Conservation (phyloP, 1,284 basidiomycete genomes). For the Anthracocystis walkeri region DNA sequence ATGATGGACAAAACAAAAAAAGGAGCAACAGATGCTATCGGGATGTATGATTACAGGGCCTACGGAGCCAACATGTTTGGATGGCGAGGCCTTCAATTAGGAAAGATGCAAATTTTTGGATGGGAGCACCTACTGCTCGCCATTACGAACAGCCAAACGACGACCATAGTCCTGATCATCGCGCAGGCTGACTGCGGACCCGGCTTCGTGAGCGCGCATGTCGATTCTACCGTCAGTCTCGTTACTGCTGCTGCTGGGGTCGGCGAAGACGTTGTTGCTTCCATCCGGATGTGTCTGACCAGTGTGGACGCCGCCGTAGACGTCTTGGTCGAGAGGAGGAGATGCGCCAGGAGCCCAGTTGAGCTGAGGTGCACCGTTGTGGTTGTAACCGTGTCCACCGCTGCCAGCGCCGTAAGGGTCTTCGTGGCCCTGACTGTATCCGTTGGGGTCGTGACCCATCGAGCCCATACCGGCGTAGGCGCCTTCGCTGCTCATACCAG, state of each 20-base stretch:
- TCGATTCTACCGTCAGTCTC: slow-evolving; percentile 56
- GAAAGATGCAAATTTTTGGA: not conserved
- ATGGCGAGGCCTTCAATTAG: slow-evolving; percentile 1
- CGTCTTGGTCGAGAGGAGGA: slow-evolving; percentile 45
- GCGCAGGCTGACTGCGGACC: slow-evolving; percentile 39
- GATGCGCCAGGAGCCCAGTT: slow-evolving; percentile 46
- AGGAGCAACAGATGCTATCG: not conserved
- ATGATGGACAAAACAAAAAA: slow-evolving; percentile 2
- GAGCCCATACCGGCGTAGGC: slow-evolving; percentile 35
- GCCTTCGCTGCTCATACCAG: slow-evolving; percentile 15
- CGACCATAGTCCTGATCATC: slow-evolving; percentile 62
- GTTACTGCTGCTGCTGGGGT: slow-evolving; percentile 51
- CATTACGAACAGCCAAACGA: slow-evolving; percentile 52
- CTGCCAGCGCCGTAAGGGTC: slow-evolving; percentile 33
- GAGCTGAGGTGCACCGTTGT: slow-evolving; percentile 43
- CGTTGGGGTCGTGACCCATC: slow-evolving; percentile 44
- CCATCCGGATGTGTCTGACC: slow-evolving; percentile 9
- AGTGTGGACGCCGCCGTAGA: slow-evolving; percentile 24
- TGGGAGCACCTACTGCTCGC: slow-evolving; percentile 11
- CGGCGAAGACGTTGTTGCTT: slow-evolving; percentile 55
- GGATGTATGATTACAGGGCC: slow-evolving; percentile 6
- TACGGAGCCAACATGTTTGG: not conserved
- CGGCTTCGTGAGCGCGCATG: slow-evolving; percentile 42
- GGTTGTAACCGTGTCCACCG: slow-evolving; percentile 42
- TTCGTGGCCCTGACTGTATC: slow-evolving; percentile 37